phyloP scores from a whole-genome alignment of 129 eudicot species.

The sunflower (Helianthus annuus) region DNA sequence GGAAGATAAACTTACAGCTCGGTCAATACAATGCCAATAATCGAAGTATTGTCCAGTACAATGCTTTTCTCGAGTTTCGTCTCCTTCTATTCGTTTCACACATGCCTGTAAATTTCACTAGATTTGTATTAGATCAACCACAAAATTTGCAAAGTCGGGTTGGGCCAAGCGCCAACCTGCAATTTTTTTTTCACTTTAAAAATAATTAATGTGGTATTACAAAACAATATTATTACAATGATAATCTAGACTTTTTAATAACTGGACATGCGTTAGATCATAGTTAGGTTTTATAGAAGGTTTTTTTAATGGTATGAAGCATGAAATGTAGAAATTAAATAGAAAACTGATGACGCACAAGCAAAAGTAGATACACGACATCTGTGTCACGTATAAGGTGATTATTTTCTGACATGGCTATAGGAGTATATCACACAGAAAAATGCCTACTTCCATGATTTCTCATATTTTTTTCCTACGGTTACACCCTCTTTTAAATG shows the following conservation, averaged over 20 bases:
- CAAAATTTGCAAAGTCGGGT: not conserved
- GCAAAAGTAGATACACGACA: not conserved
- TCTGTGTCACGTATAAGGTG: not conserved
- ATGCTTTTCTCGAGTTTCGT: conserved; percentile 58
- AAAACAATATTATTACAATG: not conserved
- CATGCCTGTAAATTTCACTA: conserved; percentile 46
- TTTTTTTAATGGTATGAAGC: not conserved
- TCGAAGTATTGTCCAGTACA: conserved; percentile 79
- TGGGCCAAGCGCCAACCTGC: not conserved
- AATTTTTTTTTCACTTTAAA: not conserved
- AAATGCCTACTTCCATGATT: not conserved
- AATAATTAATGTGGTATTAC: not conserved
- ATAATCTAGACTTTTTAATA: not conserved
- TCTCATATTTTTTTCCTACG: not conserved
- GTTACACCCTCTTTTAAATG: not conserved
- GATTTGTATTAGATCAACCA: not conserved
- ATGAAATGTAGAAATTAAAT: not conserved
- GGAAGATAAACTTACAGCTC: conserved; percentile 48
- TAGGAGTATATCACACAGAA: not conserved
- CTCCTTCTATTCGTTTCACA: conserved; percentile 60
- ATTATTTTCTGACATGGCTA: not conserved
- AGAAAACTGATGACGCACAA: not conserved
- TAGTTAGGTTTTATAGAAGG: not conserved
- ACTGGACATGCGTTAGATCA: too few species aligned
- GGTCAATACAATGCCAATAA: conserved; percentile 68